These are phyloP conservation scores for Passiflora organensis DNA, from an alignment of 345 rosid genomes.

Conservation along the genomic window DNA sequence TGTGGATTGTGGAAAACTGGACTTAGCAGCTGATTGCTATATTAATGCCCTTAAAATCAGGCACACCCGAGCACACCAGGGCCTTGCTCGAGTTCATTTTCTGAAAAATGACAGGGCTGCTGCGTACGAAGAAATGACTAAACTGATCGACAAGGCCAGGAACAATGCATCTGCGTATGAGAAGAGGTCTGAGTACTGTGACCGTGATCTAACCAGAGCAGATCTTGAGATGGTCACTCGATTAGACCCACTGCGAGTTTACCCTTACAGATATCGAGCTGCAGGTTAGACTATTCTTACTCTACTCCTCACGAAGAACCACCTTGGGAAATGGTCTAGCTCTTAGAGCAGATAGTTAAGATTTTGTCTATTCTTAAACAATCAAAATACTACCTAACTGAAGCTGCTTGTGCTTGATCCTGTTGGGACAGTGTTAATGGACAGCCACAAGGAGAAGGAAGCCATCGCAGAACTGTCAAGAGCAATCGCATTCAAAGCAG, in stretches of 20 bases:
- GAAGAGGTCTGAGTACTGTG: constrained; percentile 95
- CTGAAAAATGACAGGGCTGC: constrained; percentile 66
- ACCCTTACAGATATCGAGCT: constrained; percentile 96
- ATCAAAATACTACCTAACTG: too few species aligned
- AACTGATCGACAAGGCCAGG: constrained; percentile 73
- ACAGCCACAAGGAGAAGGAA: constrained; percentile 72
- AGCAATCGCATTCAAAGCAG: constrained; percentile 89
- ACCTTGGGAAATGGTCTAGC: too few species aligned
- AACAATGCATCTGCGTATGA: constrained; percentile 96
- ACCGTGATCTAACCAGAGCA: constrained; percentile 76
- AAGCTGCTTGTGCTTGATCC: too few species aligned
- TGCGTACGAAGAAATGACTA: constrained; percentile 89
- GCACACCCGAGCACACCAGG: constrained; percentile 97
- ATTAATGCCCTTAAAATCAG: constrained; percentile 82
- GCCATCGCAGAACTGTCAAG: constrained; percentile 82
- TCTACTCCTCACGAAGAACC: too few species aligned
- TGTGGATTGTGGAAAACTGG: constrained; percentile 62
- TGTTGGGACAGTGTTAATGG: constrained; percentile 76
- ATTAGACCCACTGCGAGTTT: constrained; percentile 91
- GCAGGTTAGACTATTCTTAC: constrained; percentile 74
- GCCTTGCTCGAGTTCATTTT: constrained; percentile 89
- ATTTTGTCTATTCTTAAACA: too few species aligned
- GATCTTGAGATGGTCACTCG: constrained; percentile 91
- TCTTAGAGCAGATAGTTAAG: too few species aligned
- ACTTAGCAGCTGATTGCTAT: constrained; percentile 92